Conservation (phyloP, 192 early-diverging fungal species). For the Coemansia sp. region DNA sequence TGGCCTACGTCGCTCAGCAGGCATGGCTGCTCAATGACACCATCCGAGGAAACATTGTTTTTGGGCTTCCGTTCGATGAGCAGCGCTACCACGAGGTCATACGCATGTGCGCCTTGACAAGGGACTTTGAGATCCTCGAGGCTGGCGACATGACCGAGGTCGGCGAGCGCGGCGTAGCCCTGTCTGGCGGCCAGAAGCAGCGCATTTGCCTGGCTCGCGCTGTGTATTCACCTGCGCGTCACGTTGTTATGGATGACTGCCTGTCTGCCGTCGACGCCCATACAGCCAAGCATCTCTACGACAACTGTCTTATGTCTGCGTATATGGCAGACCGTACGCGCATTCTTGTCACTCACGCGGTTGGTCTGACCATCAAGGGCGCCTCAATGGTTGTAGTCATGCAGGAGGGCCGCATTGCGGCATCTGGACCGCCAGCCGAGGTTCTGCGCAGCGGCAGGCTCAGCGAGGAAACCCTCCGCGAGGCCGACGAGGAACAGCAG, state of each 20-base stretch:
- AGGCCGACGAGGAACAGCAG: constrained; percentile 31
- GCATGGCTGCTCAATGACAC: constrained; percentile 72
- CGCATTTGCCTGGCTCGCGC: constrained; percentile 84
- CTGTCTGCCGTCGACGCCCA: constrained; percentile 96
- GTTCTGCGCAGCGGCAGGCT: constrained; percentile 36
- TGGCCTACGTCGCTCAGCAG: constrained; percentile 88
- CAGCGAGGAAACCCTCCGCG: constrained; percentile 34
- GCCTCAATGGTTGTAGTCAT: constrained; percentile 59
- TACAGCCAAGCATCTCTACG: constrained; percentile 82
- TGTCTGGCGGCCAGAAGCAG: constrained; percentile 87
- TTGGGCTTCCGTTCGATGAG: constrained; percentile 73
- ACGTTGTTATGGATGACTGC: constrained; percentile 84
- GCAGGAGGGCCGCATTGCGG: constrained; percentile 62
- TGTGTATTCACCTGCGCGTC: constrained; percentile 68
- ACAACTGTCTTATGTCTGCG: constrained; percentile 67
- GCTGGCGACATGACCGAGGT: constrained; percentile 91
- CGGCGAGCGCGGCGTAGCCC: constrained; percentile 82
- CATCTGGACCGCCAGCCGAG: constrained; percentile 51
- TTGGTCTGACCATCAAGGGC: constrained; percentile 64
- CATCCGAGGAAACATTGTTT: constrained; percentile 83
- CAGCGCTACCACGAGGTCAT: constrained; percentile 76
- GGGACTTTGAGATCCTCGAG: constrained; percentile 81
- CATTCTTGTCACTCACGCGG: constrained; percentile 91
- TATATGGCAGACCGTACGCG: constrained; percentile 73
- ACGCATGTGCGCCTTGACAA: constrained; percentile 75